Percentiles rank a stretch among this genome's conserved stretches.
Evolutionary conservation across 1,284 basidiomycete genomes (phyloP).

Genomic region (Meira miltonrushii): DNA sequence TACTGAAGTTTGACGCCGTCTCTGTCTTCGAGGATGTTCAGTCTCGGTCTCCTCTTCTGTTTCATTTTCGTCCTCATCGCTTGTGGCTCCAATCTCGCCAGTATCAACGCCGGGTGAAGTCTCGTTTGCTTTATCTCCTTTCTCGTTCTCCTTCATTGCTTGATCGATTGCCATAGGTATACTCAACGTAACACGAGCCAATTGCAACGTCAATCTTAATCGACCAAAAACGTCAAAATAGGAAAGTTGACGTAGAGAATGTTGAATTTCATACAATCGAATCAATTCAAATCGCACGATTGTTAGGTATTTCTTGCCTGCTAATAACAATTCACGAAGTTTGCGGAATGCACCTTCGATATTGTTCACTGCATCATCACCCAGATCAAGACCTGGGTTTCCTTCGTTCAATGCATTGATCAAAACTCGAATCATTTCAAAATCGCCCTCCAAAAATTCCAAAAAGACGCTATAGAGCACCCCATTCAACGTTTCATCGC

Average conservation of each 20-base stretch:
- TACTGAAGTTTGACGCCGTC: not conserved
- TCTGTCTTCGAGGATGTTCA: not conserved
- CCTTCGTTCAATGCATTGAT: slow-evolving; percentile 59
- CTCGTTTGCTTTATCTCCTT: not conserved
- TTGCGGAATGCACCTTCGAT: slow-evolving; percentile 52
- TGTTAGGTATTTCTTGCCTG: slow-evolving; percentile 71
- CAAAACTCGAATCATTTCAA: slow-evolving; percentile 70
- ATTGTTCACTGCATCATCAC: slow-evolving; percentile 52
- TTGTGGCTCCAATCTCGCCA: slow-evolving; percentile 5
- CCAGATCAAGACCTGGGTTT: slow-evolving; percentile 46
- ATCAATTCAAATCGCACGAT: slow-evolving; percentile 68
- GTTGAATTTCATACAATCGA: slow-evolving; percentile 71
- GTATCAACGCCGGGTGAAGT: slow-evolving; percentile 13
- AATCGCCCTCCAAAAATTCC: slow-evolving; percentile 75
- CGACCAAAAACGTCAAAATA: slow-evolving; percentile 75
- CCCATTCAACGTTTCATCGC: slow-evolving; percentile 68
- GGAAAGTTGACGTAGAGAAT: slow-evolving; percentile 66
- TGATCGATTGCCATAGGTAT: slow-evolving; percentile 71
- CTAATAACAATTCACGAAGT: slow-evolving; percentile 41
- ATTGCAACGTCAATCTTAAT: slow-evolving; percentile 67
- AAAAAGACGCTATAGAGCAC: slow-evolving; percentile 70
- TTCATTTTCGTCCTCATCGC: not conserved
- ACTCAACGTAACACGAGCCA: slow-evolving; percentile 71
- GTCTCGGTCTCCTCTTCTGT: slow-evolving; percentile 6
- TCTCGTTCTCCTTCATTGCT: slow-evolving; percentile 57